Base-by-base conservation (phyloP, 495 filamentous ascomycete genomes). In the Xylaria palmicola region DNA sequence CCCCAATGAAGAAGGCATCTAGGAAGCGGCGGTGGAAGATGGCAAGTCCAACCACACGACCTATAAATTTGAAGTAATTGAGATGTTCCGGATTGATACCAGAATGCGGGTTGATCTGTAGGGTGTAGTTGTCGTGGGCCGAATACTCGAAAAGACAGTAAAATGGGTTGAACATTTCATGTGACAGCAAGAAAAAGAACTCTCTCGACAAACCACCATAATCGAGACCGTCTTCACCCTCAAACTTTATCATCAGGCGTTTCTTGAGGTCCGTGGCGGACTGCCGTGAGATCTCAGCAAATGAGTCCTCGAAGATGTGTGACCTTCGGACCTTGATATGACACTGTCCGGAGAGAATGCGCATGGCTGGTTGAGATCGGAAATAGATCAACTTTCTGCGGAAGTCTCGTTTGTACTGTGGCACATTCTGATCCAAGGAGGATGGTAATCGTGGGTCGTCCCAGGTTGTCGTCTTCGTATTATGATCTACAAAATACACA, bases 161-260 rank as follows among this genome's bases (percentile, higher is more conserved):
- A 79, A 99, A 99, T 55, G 94, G 94, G 75, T 99, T 99, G 78
- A 99, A 99, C 94, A 99, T 99, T 81, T 99, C 94, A 77, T 99
- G 94, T n/a, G 94, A 98, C 40, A 99, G 85, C 58, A 99, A 83
- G 87, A 98, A 99, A 84, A 99, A 99, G 81, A 98, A 99, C 77
- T 99, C 94, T 84, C 94, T 89, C 20, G 94, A 99, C 41, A 99
- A 85, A 82, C 94, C 94, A 74, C 94, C 94, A 74, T 98, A 98
- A 78, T 98, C 94, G 49, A 98, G 79, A 74, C 94, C 94, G 68
- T 98, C 94, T 77, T 98, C 94, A 40, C 95, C 95, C 65, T 98
- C 94, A 66, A 98, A 98, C 76, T 98, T 98, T 75, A 98, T 96
- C 94, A 98, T 98, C 68, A 98, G 75, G 15, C 94, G 86, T 78